A percentile compares a stretch with the other conserved stretches of the same genome.
Evolutionary conservation across 805 yeast genomes (phyloP).

Genomic region (Yarrowia bubula): DNA sequence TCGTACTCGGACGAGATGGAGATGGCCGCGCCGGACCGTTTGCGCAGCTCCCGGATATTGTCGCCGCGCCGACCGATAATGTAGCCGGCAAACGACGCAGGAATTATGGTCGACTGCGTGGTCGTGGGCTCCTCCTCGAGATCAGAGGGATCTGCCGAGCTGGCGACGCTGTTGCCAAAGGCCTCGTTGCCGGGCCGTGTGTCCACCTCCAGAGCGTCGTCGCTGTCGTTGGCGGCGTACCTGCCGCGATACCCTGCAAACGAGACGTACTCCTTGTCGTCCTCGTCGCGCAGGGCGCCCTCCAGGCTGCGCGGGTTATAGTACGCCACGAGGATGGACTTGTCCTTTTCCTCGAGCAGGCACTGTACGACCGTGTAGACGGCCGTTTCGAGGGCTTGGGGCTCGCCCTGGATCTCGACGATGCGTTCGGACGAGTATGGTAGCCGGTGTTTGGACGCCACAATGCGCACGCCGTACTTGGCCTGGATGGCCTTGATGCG

Average conservation of each 20-base stretch:
- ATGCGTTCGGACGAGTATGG: constrained; percentile 81
- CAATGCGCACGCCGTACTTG: constrained; percentile 67
- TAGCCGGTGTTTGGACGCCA: constrained; percentile 80
- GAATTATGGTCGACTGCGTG: constrained; percentile 44
- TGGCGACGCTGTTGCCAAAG: neutral
- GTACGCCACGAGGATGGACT: constrained; percentile 62
- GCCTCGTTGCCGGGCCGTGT: too few relatives aligned
- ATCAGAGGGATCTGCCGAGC: neutral
- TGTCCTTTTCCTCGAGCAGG: constrained; percentile 69
- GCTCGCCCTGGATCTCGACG: constrained; percentile 81
- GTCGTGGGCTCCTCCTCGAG: neutral
- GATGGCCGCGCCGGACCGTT: constrained; percentile 73
- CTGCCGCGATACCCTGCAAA: constrained; percentile 10
- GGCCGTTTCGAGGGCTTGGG: constrained; percentile 58
- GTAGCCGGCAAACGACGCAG: constrained; percentile 84
- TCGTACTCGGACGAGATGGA: constrained; percentile 69
- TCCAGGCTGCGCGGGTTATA: constrained; percentile 41
- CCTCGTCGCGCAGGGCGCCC: constrained; percentile 29
- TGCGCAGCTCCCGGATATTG: constrained; percentile 81
- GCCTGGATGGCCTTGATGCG: constrained; percentile 79
- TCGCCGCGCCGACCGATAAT: constrained; percentile 83
- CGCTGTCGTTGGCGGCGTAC: neutral
- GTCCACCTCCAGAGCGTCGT: neutral
- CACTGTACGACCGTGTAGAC: constrained; percentile 63
- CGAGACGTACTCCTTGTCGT: constrained; percentile 6